These are phyloP conservation scores for Platanthera guangdongensis DNA, from an alignment of 106 monocot species.

Conservation along the genomic window DNA sequence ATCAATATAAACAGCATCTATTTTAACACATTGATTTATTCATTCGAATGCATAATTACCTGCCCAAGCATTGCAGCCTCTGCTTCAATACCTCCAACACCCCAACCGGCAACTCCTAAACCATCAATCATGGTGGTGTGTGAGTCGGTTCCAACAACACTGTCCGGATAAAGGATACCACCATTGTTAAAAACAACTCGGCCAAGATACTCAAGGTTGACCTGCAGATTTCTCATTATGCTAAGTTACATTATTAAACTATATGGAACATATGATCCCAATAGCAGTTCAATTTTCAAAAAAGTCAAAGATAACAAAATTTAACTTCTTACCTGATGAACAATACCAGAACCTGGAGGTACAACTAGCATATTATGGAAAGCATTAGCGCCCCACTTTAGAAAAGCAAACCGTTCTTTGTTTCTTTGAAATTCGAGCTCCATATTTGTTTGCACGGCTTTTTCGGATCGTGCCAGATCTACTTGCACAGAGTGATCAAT, in stretches of 20 bases:
- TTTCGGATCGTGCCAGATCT: conserved; percentile 71
- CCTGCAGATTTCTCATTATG: conserved; percentile 29
- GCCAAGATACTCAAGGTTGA: conserved; percentile 91
- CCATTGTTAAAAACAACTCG: conserved; percentile 79
- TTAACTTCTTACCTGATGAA: conserved; percentile 64
- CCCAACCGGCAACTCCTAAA: conserved; percentile 77
- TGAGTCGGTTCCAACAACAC: conserved; percentile 91
- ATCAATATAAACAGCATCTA: not conserved
- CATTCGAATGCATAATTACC: conserved; percentile 26
- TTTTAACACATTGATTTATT: not conserved
- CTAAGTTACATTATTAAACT: not conserved
- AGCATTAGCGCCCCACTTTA: conserved; percentile 92
- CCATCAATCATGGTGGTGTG: conserved; percentile 99
- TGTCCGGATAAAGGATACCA: conserved; percentile 83
- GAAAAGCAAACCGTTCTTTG: conserved; percentile 92
- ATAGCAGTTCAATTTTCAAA: not conserved
- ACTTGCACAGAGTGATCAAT: conserved; percentile 89
- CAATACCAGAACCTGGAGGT: conserved; percentile 96
- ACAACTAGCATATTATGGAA: conserved; percentile 97
- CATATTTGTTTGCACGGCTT: conserved; percentile 88
- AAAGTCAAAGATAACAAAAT: not conserved
- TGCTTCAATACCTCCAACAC: conserved; percentile 96
- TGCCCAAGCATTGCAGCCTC: conserved; percentile 98
- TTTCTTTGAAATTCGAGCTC: conserved; percentile 80
- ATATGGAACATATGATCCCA: not conserved